These are phyloP conservation scores for Bipolaris cookei DNA, from an alignment of 2,329 filamentous ascomycete genomes.

Conservation along the genomic window DNA sequence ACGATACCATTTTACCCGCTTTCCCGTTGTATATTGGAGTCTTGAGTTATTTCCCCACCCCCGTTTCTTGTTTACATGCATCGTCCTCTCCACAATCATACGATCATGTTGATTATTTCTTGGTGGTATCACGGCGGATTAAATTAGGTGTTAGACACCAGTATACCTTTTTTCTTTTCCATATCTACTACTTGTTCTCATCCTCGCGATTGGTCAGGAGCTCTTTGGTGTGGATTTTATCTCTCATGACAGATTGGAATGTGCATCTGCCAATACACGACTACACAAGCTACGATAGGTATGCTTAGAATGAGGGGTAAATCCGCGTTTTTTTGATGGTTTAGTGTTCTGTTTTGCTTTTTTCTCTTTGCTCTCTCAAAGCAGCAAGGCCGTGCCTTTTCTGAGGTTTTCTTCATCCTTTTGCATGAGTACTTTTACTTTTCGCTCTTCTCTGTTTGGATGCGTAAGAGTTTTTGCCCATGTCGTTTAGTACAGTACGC, in stretches of 20 bases:
- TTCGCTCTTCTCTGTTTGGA: not conserved
- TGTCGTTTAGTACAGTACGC: not conserved
- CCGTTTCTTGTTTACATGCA: not conserved
- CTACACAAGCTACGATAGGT: not conserved
- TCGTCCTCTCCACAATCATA: not conserved
- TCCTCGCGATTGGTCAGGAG: not conserved
- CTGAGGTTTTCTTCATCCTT: not conserved
- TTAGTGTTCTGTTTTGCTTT: not conserved
- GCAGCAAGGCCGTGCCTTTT: too few relatives aligned
- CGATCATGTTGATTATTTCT: not conserved
- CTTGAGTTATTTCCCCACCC: constrained; percentile 13
- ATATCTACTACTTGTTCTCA: not conserved
- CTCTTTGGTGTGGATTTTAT: not conserved
- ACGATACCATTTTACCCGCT: constrained; percentile 39
- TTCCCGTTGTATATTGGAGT: constrained; percentile 16
- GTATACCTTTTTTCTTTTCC: not conserved
- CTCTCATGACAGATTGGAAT: not conserved
- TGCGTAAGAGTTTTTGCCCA: not conserved
- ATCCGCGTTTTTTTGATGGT: too few relatives aligned
- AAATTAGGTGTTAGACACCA: not conserved
- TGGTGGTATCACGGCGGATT: not conserved
- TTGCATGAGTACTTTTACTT: not conserved
- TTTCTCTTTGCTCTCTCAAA: not conserved
- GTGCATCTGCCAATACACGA: not conserved
- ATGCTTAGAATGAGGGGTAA: not conserved